phyloP scores from a whole-genome alignment of 2,329 filamentous ascomycete genomes.

The Juglanconis sp. region DNA sequence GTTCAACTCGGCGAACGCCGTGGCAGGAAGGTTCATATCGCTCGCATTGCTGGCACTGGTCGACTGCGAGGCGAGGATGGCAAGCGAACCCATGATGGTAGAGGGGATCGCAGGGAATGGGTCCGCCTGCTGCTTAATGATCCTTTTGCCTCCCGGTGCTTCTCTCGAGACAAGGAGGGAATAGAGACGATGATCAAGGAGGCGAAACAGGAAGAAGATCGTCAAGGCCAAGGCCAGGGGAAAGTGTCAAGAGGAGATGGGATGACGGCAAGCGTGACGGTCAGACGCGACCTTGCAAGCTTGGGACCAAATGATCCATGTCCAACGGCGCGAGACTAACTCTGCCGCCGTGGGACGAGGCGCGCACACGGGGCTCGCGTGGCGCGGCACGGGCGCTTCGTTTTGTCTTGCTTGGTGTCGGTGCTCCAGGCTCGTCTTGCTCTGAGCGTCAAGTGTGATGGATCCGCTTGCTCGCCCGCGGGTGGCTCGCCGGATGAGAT shows the following conservation, averaged over 20 bases:
- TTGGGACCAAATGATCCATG: constrained; percentile 14
- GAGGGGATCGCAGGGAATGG: background rate
- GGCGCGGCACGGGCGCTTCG: no score
- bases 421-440: no score
- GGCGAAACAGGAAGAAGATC: background rate
- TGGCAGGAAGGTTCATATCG: constrained; percentile 11
- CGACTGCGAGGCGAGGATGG: constrained; percentile 13
- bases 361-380: no score
- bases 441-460: no score
- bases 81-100: constrained; percentile 23
- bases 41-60: constrained; percentile 15
- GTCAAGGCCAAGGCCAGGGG: background rate
- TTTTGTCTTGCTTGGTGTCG: no score
- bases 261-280: constrained; percentile 14
- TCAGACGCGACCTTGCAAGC: constrained; percentile 12
- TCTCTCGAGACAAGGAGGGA: background rate
- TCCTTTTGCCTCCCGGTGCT: background rate
- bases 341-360: background rate
- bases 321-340: background rate
- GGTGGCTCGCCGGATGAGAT: no score
- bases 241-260: constrained; percentile 1
- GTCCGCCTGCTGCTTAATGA: constrained; percentile 4
- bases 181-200: background rate
- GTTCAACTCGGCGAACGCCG: constrained; percentile 31
- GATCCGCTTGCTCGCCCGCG: no score